These are phyloP conservation scores for Parasitella parasitica DNA, from an alignment of 371 early-diverging fungal species.

Conservation along the genomic window DNA sequence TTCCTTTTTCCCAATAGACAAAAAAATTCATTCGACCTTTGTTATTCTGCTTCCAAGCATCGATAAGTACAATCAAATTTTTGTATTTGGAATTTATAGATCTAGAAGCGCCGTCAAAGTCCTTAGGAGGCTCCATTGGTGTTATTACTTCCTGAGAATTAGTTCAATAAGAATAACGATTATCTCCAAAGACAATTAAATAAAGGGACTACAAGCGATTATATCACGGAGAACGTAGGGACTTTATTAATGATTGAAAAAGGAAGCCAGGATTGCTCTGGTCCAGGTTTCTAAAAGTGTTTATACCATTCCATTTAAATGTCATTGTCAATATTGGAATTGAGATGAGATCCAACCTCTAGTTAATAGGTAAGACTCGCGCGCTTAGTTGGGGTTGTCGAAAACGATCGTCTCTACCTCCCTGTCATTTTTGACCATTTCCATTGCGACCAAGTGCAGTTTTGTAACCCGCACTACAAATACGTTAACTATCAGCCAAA, in stretches of 20 bases:
- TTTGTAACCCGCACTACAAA: conserved; percentile 11
- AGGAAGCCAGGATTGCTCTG: too few species aligned
- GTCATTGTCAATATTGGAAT: conserved; percentile 15
- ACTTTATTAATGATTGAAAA: too few species aligned
- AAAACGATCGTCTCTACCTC: conserved; percentile 15
- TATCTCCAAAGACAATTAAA: too few species aligned
- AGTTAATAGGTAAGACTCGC: conserved; percentile 15
- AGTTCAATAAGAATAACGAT: too few species aligned
- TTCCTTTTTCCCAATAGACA: conserved; percentile 16
- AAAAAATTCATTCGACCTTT: conserved; percentile 16
- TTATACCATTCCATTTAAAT: too few species aligned
- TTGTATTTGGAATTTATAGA: conserved; percentile 14
- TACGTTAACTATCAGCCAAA: too few species aligned
- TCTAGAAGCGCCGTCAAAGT: conserved; percentile 14
- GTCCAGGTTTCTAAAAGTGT: too few species aligned
- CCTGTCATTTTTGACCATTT: conserved; percentile 16
- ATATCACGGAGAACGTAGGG: too few species aligned
- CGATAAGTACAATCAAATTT: conserved; percentile 13
- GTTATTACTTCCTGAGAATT: conserved; percentile 22
- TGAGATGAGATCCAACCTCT: too few species aligned
- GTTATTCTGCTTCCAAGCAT: conserved; percentile 17
- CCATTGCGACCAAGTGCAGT: conserved; percentile 21
- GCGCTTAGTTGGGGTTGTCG: conserved; percentile 17
- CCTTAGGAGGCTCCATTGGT: too few species aligned
- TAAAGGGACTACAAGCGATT: too few species aligned